Evolutionary conservation across 768 basidiomycete genomes (phyloP).

Genomic region (Vishniacozyma victoriae): DNA sequence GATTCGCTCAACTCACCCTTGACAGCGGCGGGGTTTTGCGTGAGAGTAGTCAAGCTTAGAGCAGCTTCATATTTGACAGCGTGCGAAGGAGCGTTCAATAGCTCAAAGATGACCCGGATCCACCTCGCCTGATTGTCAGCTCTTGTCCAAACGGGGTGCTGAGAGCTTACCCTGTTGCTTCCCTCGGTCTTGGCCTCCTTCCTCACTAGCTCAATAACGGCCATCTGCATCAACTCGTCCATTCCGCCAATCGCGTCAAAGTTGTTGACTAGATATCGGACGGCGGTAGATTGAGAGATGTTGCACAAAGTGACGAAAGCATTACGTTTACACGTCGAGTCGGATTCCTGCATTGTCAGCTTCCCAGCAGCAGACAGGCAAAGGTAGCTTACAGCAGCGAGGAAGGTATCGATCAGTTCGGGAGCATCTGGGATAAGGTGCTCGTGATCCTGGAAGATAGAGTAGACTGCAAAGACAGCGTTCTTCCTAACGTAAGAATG

Average conservation of each 20-base stretch:
- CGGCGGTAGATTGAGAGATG: constrained; percentile 75
- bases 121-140: constrained; percentile 66
- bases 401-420: constrained; percentile 91
- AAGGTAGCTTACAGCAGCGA: constrained; percentile 59
- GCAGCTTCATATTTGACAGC: constrained; percentile 98
- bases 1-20: constrained; percentile 59
- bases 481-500: constrained; percentile 98
- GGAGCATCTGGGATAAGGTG: constrained; percentile 93
- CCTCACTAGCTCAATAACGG: constrained; percentile 86
- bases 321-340: constrained; percentile 93
- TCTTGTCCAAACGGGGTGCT: background rate
- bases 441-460: constrained; percentile 91
- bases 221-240: constrained; percentile 93
- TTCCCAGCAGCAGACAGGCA: background rate
- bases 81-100: constrained; percentile 79
- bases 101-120: constrained; percentile 87
- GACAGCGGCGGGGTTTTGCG: constrained; percentile 90
- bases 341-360: constrained; percentile 57
- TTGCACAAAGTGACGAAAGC: constrained; percentile 88
- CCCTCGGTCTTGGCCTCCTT: constrained; percentile 82
- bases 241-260: constrained; percentile 74
- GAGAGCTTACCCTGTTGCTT: constrained; percentile 62
- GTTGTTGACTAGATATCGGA: constrained; percentile 79
- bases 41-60: constrained; percentile 84
- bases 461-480: constrained; percentile 90